phyloP scores from a whole-genome alignment of 2,329 filamentous ascomycete species.

The Fusarium sambucinum region DNA sequence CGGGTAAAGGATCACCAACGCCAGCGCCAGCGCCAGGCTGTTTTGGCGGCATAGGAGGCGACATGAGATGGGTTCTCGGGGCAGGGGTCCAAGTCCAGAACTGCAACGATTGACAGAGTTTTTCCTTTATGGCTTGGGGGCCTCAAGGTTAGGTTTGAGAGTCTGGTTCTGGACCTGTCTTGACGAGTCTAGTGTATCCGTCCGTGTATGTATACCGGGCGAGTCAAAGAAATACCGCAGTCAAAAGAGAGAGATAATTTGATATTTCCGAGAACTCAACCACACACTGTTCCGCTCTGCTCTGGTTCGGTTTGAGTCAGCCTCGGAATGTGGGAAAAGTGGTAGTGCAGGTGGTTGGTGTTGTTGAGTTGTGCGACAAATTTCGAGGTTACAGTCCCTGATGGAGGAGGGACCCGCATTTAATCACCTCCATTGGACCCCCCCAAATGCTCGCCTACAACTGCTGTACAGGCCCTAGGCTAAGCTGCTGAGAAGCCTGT shows the following conservation, averaged over 20 bases:
- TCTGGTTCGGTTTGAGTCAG: not conserved
- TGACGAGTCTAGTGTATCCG: slow-evolving; percentile 7
- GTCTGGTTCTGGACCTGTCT: slow-evolving; percentile 17
- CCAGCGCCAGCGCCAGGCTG: slow-evolving; percentile 10
- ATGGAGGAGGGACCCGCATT: not conserved
- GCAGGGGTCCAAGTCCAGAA: slow-evolving; percentile 30
- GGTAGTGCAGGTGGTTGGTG: slow-evolving; percentile 3
- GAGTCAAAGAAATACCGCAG: slow-evolving; percentile 12
- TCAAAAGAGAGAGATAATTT: not conserved
- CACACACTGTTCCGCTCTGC: not conserved
- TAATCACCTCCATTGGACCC: not conserved
- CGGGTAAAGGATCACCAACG: slow-evolving; percentile 14
- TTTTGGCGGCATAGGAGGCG: slow-evolving; percentile 20
- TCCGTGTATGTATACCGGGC: not conserved
- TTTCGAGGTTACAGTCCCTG: slow-evolving; percentile 10
- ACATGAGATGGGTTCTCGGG: slow-evolving; percentile 17
- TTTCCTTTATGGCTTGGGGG: slow-evolving; percentile 15
- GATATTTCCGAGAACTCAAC: slow-evolving; percentile 2
- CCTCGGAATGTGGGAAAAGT: slow-evolving; percentile 4
- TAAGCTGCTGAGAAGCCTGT: not conserved
- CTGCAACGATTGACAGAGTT: slow-evolving; percentile 21
- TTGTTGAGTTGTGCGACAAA: slow-evolving; percentile 26
- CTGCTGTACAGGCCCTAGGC: not conserved
- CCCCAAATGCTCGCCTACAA: not conserved
- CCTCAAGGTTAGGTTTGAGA: slow-evolving; percentile 21